Base-by-base conservation (phyloP, 1,284 basidiomycete species). In the Coniferiporia sulphurascens region DNA sequence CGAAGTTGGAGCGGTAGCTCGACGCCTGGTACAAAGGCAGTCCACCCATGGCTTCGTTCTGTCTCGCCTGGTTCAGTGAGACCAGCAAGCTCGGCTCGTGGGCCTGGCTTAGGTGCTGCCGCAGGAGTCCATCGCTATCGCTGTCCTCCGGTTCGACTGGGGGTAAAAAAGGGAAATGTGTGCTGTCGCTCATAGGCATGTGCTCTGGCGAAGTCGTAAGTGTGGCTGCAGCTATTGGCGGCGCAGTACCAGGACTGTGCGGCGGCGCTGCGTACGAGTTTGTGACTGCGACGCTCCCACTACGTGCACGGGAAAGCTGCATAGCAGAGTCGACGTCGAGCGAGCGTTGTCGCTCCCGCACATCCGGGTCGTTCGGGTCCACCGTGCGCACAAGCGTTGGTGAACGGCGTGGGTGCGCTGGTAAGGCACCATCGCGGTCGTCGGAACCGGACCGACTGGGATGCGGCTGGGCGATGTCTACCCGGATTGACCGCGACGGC, bases 261-360 rank as follows among this genome's bases (percentile, higher is more conserved):
- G 15, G 56, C 10, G 15, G 48, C 4, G 51, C 32, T 4, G 50
- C 38, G 43, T 35, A 52, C 17, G 13, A 53, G 17, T 6, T 27
- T 8, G 17, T 15, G 7, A 44, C 41, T n/a, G 43, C 59, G n/a
- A 84, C 67, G 1, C 87, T 88, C 56, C 84, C 84, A 63, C 86
- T 79, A 27, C 89, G 80, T 0, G 88, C 89, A 38, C 84, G 78
- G 34, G 88, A 89, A 49, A 93, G 81, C 56, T 92, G 89, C 69
- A 90, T 81, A 50, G 91, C 90, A 82, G 91, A 89, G 67, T 92
- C 89, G 0, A 86, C 90, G 65, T 92, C 90, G 83, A 93, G 87
- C 1, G 87, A 83, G n/a, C 88, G 80, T 73, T 93, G 90, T 15
- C 90, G 81, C 69, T 93, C 90, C 53, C 82, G 77, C 21, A 80